These are phyloP conservation scores for Aphanomyces astaci DNA, from an alignment of 352 stramenopile species.

Conservation along the genomic window DNA sequence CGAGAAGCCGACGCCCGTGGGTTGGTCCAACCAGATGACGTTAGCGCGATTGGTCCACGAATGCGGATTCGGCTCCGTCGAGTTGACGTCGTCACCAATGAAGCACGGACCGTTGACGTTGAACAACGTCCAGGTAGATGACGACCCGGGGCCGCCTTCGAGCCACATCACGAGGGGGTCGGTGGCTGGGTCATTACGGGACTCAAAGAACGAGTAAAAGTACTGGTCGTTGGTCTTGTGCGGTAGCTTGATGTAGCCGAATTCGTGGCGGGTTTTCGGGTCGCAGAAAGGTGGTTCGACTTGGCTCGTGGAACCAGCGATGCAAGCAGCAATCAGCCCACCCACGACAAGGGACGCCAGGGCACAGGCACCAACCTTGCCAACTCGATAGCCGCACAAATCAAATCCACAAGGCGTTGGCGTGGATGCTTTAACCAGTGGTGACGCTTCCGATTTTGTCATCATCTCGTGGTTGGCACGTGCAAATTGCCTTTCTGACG, in stretches of 20 bases:
- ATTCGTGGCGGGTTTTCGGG: not conserved
- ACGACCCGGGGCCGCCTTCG: conserved; percentile 51
- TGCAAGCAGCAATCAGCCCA: too few relatives aligned
- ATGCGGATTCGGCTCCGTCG: conserved; percentile 39
- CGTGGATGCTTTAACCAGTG: not conserved
- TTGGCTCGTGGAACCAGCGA: too few relatives aligned
- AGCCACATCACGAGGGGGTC: conserved; percentile 62
- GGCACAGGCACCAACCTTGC: too few relatives aligned
- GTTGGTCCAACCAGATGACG: conserved; percentile 62
- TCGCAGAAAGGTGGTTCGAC: conserved; percentile 1
- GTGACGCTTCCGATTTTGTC: not conserved
- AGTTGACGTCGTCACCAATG: conserved; percentile 36
- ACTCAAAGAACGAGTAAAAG: conserved; percentile 59
- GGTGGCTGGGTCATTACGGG: conserved; percentile 27
- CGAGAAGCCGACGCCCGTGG: conserved; percentile 43
- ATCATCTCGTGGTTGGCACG: not conserved
- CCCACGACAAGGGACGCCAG: too few relatives aligned
- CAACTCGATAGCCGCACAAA: too few relatives aligned
- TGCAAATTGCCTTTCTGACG: too few relatives aligned
- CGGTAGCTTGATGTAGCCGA: conserved; percentile 38
- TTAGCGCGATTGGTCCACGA: conserved; percentile 56
- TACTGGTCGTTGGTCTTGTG: conserved; percentile 49
- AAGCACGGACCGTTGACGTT: conserved; percentile 54
- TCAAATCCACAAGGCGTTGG: too few relatives aligned
- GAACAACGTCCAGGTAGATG: conserved; percentile 47